Evolutionary conservation across 192 early-diverging fungal genomes (phyloP), one percentile per base, ranked within the genome.

Genomic region (Coemansia sp.): DNA sequence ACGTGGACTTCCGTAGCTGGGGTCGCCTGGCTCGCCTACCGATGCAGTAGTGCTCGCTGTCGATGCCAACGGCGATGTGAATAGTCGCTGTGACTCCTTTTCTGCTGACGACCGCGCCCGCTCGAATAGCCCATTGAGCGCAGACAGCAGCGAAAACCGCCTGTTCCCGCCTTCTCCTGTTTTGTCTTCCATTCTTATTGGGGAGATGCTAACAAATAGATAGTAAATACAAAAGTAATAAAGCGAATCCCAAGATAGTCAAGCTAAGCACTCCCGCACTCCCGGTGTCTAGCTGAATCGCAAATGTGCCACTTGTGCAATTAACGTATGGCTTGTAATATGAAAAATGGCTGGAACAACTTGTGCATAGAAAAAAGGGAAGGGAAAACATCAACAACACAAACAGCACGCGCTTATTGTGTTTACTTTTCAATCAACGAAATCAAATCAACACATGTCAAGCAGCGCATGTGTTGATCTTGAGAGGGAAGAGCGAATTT

Each of bases 41-140:
- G 41, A 46, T 44, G 57, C 45, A 21, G 49, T 43, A 14, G 30
- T 46, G 46, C 63, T 56, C 30, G 30, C n/a, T 7, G 33, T 34
- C 18, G 46, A 30, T 20, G 62, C 15, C 5, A 35, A 16, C 7
- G 63, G 73, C 21, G 58, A 55, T 0, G 71, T 67, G 30, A 80
- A 80, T 41, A 80, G 56, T 24, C 72, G 60, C 44, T 75, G 72
- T 14, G 77, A 68, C 66, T 80, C 77, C 41, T 70, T 69, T 43
- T 80, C 77, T 26, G 77, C 77, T 26, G 77, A 80, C 14, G 66
- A 71, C 44, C 77, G 71, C 23, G 77, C 77, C 1, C 77, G 77
- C 55, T 80, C 77, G 53, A 75, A 68, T 12, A 80, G 66, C 24
- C 77, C 72, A 56, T 75, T 75, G 6, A 80, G 57, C 2, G 77